Evolutionary conservation across 2,329 filamentous ascomycete species (phyloP), one percentile per base, ranked within the genome.

Genomic region (Monosporascus ibericus): DNA sequence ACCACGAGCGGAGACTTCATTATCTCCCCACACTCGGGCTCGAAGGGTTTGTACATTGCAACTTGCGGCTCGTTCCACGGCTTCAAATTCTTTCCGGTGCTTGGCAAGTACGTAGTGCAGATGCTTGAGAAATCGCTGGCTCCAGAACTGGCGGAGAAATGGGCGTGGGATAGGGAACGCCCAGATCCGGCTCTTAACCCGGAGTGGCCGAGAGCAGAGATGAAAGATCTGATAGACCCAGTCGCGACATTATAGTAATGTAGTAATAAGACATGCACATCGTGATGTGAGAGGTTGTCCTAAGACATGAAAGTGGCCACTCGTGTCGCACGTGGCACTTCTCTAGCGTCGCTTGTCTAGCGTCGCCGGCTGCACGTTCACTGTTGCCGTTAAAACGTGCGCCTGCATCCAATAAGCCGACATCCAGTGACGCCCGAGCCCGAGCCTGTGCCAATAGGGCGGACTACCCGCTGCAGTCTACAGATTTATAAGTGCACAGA

Each of bases 1-100:
- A 83, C 81, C 0, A 74, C 79, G 1, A 79, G 72, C 60, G 72
- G 73, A 18, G 81, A 86, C 60, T 84, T 82, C 57, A 75, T 86
- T 56, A 78, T 86, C 57, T 79, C 78, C 2, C 79, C 81, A 0
- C 75, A 84, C 58, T 55, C 73, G 0, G 71, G 68, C 34, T 78
- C 61, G 24, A 65, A 66, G 46, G 81, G 81, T 24, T 66, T 87
- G 2, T 86, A 79, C 59, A 61, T 88, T 2, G 83, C 82, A 0
- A 79, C 79, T 0, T 82, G 81, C 9, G 83, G 84, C 6, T 85
- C 81, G 0, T 84, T 85, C 59, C 83, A 87, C 64, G 78, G 79
- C 17, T 85, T 76, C 72, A 86, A 86, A 65, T 85, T 87, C 63
- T 75, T 86, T 50, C 83, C 83, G 0, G 76, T 79, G 2, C 75